These are phyloP conservation scores for Pachysandra terminalis DNA, from an alignment of 164 flowering plant species.

Conservation along the genomic window DNA sequence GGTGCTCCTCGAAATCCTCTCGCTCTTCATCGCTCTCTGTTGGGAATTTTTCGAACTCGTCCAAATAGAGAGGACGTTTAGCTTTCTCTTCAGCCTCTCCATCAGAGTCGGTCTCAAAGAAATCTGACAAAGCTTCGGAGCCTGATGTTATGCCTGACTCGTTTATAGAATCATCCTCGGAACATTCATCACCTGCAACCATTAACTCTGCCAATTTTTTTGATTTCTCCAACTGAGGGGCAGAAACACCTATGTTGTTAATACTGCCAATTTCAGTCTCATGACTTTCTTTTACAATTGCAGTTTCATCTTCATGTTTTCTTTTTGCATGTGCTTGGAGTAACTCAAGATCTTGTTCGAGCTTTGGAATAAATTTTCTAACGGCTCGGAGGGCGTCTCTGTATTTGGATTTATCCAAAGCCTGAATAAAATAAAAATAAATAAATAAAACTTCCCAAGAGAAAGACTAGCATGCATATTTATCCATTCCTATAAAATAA, in stretches of 20 bases:
- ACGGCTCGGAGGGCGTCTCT: conserved; percentile 80
- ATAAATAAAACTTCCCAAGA: neutral
- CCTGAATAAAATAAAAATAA: conserved; percentile 56
- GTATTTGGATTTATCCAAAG: conserved; percentile 83
- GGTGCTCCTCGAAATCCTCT: conserved; percentile 70
- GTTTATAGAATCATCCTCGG: conserved; percentile 29
- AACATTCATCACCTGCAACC: conserved; percentile 18
- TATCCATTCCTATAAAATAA: neutral
- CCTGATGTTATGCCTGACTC: conserved; percentile 48
- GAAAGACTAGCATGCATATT: neutral
- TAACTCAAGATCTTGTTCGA: conserved; percentile 74
- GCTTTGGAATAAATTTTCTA: conserved; percentile 68
- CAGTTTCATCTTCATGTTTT: conserved; percentile 22
- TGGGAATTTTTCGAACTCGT: conserved; percentile 67
- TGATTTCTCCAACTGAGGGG: conserved; percentile 22
- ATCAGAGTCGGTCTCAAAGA: conserved; percentile 82
- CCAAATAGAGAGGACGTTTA: conserved; percentile 56
- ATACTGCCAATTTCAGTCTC: no score
- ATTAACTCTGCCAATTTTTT: conserved; percentile 32
- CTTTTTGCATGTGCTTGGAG: conserved; percentile 42
- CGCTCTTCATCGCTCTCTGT: conserved; percentile 29
- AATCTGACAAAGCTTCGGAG: conserved; percentile 77
- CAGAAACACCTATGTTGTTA: conserved; percentile 13
- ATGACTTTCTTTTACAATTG: conserved; percentile 17
- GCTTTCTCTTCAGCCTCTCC: conserved; percentile 37